Conservation (phyloP, 495 filamentous ascomycete genomes). For the Neurospora sp. region DNA sequence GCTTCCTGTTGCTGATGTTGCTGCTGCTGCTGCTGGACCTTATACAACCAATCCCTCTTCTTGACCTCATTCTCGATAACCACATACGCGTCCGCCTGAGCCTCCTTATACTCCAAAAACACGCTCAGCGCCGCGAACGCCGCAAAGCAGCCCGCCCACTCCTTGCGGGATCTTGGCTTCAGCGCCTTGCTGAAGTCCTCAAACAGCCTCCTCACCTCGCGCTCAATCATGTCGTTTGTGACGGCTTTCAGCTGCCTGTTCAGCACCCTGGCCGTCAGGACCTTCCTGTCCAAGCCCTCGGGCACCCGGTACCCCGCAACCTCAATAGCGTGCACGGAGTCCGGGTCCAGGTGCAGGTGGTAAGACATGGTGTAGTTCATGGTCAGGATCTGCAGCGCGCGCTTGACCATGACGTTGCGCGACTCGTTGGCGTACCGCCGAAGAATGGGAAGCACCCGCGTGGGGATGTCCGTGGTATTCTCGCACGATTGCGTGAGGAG, state of each 20-base stretch:
- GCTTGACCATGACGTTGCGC: conserved; percentile 30
- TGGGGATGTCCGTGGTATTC: conserved; percentile 26
- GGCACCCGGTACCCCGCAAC: conserved; percentile 20
- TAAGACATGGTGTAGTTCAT: conserved; percentile 43
- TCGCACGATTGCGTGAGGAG: not conserved
- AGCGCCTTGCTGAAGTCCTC: conserved; percentile 35
- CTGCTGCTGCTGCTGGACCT: not conserved
- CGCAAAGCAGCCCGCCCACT: conserved; percentile 43
- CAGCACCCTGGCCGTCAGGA: conserved; percentile 39
- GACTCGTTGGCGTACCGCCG: conserved; percentile 28
- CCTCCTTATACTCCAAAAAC: conserved; percentile 43
- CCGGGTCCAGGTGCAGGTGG: conserved; percentile 35
- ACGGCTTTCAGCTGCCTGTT: conserved; percentile 44
- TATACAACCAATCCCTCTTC: not conserved
- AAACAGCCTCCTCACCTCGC: conserved; percentile 36
- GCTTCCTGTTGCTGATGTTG: not conserved
- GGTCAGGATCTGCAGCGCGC: conserved; percentile 38
- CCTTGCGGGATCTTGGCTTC: conserved; percentile 35
- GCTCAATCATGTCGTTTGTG: conserved; percentile 37
- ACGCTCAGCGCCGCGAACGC: conserved; percentile 41
- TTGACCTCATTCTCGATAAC: conserved; percentile 33
- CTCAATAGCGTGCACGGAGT: conserved; percentile 26
- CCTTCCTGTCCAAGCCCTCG: conserved; percentile 21
- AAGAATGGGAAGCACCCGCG: conserved; percentile 30
- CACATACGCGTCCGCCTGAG: conserved; percentile 38